These are phyloP conservation scores for Pseudogymnoascus sp. DNA, from an alignment of 2,329 filamentous ascomycete genomes.

Conservation along the genomic window DNA sequence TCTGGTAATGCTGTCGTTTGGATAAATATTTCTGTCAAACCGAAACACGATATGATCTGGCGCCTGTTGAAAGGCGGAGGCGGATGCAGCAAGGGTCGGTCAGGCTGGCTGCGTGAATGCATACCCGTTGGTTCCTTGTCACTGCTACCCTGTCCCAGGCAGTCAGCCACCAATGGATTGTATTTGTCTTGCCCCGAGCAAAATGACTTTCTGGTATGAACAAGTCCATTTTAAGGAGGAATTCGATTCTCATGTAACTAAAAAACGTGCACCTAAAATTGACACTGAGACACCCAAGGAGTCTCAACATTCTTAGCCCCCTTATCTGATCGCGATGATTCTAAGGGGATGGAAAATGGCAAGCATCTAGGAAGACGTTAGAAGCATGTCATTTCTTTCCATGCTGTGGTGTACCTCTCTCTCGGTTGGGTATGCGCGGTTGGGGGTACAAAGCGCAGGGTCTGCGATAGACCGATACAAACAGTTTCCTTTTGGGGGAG, in stretches of 20 bases:
- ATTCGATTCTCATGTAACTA: not conserved
- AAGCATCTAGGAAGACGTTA: not conserved
- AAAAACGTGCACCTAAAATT: not conserved
- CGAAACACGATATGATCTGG: conserved; percentile 8
- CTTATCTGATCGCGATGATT: not conserved
- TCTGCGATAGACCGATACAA: not conserved
- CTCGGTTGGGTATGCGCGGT: not conserved
- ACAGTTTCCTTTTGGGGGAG: not conserved
- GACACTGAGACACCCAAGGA: not conserved
- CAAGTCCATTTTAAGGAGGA: not conserved
- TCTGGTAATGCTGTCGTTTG: not conserved
- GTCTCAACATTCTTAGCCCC: not conserved
- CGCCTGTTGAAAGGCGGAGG: conserved; percentile 9
- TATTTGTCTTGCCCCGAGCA: not conserved
- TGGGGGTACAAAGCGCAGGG: conserved; percentile 4
- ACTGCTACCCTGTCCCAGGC: not conserved
- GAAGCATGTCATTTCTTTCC: not conserved
- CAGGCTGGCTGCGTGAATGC: not conserved
- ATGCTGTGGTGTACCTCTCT: not conserved
- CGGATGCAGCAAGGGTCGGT: not conserved
- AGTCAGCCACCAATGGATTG: not conserved
- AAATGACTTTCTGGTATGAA: not conserved
- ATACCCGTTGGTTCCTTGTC: not conserved
- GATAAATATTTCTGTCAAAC: conserved; percentile 8
- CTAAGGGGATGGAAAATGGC: not conserved